Percentiles rank a stretch among this genome's conserved stretches.
Evolutionary conservation across 495 filamentous ascomycete genomes (phyloP).

Genomic region (Penicillium macrosclerotiorum): DNA sequence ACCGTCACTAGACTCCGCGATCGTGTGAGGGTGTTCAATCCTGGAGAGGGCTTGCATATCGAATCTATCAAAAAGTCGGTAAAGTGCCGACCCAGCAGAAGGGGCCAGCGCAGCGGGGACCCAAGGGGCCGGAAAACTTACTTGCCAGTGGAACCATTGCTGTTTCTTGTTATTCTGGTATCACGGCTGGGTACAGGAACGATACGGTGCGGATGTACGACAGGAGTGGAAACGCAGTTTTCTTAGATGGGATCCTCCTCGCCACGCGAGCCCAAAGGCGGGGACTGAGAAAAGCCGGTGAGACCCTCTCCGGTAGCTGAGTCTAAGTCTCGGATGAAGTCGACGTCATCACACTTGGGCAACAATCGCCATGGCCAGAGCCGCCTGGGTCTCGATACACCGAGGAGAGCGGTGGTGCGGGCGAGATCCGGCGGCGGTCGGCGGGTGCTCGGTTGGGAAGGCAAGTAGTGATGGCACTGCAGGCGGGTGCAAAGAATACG

Average conservation of each 20-base stretch:
- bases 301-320: conserved; percentile 9
- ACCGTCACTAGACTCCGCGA: background rate
- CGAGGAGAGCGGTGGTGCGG: background rate
- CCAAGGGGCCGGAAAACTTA: conserved; percentile 27
- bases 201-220: conserved; percentile 18
- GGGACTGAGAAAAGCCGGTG: conserved; percentile 28
- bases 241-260: background rate
- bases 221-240: conserved; percentile 19
- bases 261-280: conserved; percentile 24
- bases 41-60: conserved; percentile 1
- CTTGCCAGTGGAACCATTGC: conserved; percentile 22
- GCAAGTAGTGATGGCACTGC: no score
- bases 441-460: no score
- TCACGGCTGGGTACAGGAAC: conserved; percentile 10
- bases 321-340: background rate
- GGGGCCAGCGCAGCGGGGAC: conserved; percentile 18
- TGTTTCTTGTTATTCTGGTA: conserved; percentile 9
- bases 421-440: no score
- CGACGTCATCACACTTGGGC: conserved; percentile 31
- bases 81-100: conserved; percentile 27
- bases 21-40: background rate
- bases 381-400: conserved; percentile 8
- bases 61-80: conserved; percentile 29
- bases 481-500: no score
- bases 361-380: conserved; percentile 7